These are phyloP conservation scores for Candida ponderosae DNA, from an alignment of 805 yeast species.

Conservation along the genomic window DNA sequence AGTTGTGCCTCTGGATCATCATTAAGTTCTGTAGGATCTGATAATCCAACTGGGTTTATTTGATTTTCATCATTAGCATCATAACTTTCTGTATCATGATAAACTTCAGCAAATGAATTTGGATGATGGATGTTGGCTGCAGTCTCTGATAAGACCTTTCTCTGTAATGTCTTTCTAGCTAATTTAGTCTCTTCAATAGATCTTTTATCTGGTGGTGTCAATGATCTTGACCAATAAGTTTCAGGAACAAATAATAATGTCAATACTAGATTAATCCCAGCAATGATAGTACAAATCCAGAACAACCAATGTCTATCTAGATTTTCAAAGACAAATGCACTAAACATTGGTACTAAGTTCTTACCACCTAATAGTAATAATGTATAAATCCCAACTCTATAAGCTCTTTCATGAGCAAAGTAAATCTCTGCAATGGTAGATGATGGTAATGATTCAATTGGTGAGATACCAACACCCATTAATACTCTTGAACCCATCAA, in stretches of 20 bases:
- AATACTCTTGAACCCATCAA: slow-evolving; percentile 51
- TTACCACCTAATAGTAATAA: slow-evolving; percentile 54
- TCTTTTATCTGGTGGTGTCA: slow-evolving; percentile 39
- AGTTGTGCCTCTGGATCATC: neutral
- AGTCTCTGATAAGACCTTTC: slow-evolving; percentile 3
- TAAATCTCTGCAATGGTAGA: slow-evolving; percentile 56
- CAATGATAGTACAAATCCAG: slow-evolving; percentile 48
- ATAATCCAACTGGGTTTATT: neutral
- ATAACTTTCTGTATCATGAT: neutral
- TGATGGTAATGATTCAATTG: slow-evolving; percentile 52
- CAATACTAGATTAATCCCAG: slow-evolving; percentile 36
- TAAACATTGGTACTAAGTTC: slow-evolving; percentile 47
- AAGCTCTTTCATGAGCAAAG: slow-evolving; percentile 54
- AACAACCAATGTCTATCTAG: slow-evolving; percentile 53
- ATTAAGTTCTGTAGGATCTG: neutral
- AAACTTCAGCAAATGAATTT: slow-evolving; percentile 1
- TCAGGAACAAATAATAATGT: slow-evolving; percentile 54
- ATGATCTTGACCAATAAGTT: slow-evolving; percentile 54
- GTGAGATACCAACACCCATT: slow-evolving; percentile 53
- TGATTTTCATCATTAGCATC: neutral
- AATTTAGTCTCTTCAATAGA: slow-evolving; percentile 38
- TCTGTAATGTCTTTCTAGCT: slow-evolving; percentile 33
- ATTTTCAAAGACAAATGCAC: slow-evolving; percentile 42
- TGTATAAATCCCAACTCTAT: slow-evolving; percentile 50
- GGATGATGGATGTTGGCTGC: slow-evolving; percentile 1